Evolutionary conservation across 2,329 filamentous ascomycete genomes (phyloP).

Genomic region (Akanthomyces lecanii): DNA sequence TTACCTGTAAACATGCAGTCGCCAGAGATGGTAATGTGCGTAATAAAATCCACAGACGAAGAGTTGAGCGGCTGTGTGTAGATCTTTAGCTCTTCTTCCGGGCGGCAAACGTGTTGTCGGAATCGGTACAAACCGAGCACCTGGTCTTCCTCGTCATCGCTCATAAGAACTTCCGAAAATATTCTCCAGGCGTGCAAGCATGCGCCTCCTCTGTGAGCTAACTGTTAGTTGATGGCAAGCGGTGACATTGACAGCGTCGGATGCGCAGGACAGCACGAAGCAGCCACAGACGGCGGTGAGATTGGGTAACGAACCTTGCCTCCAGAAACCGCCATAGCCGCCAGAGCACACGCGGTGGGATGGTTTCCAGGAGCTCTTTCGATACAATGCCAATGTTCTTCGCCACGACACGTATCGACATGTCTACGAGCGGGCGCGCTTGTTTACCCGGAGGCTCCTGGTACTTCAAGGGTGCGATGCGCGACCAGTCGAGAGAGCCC

Average conservation of each 20-base stretch:
- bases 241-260: neutral
- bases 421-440: conserved; percentile 36
- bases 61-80: conserved; percentile 38
- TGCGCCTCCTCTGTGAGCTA: neutral
- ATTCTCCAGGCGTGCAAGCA: conserved; percentile 39
- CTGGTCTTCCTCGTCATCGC: conserved; percentile 29
- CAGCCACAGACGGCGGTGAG: neutral
- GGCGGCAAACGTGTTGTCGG: conserved; percentile 37
- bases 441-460: conserved; percentile 21
- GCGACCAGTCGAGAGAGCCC: conserved; percentile 34
- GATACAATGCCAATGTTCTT: conserved; percentile 35
- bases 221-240: neutral
- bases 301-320: conserved; percentile 31
- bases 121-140: conserved; percentile 36
- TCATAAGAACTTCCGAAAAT: conserved; percentile 32
- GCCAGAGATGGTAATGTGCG: conserved; percentile 38
- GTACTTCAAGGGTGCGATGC: conserved; percentile 27
- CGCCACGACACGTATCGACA: conserved; percentile 35
- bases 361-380: conserved; percentile 29
- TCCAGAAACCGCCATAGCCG: conserved; percentile 39
- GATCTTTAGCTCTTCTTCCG: conserved; percentile 29
- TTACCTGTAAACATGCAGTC: conserved; percentile 31
- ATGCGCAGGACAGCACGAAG: neutral
- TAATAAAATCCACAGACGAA: conserved; percentile 35
- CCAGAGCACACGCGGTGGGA: conserved; percentile 34